Conservation (phyloP, 2,329 filamentous ascomycete species). For the Penicillium sp. region DNA sequence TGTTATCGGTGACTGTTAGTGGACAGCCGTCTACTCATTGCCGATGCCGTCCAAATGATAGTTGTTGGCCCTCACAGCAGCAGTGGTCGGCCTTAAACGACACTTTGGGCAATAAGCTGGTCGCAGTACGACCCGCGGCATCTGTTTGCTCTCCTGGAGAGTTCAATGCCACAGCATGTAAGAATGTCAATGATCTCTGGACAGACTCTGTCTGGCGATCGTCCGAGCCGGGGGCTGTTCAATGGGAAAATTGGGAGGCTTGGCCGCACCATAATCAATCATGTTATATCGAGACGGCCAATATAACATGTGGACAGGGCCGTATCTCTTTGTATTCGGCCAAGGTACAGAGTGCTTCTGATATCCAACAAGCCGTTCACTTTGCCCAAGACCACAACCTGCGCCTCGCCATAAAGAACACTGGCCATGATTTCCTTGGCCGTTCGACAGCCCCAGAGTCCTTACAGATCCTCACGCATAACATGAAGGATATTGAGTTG, state of each 20-base stretch:
- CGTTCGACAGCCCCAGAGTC: conserved; percentile 35
- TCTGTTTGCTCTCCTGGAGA: conserved; percentile 30
- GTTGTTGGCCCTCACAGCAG: conserved; percentile 40
- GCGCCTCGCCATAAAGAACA: conserved; percentile 37
- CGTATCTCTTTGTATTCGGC: conserved; percentile 41
- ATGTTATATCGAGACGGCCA: conserved; percentile 36
- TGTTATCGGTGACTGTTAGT: conserved; percentile 1
- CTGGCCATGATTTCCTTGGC: conserved; percentile 39
- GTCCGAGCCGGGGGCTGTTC: conserved; percentile 37
- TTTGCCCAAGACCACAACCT: conserved; percentile 38
- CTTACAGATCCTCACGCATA: conserved; percentile 37
- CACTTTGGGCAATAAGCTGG: conserved; percentile 38
- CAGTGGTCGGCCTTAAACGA: conserved; percentile 41
- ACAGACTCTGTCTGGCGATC: conserved; percentile 38
- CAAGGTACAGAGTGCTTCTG: conserved; percentile 28
- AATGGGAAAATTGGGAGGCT: conserved; percentile 43
- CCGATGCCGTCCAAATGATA: conserved; percentile 30
- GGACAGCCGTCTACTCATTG: conserved; percentile 12
- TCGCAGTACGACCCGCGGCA: conserved; percentile 35
- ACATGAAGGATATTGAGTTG: conserved; percentile 30
- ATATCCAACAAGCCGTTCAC: conserved; percentile 41
- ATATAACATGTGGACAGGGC: conserved; percentile 34
- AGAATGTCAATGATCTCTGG: conserved; percentile 13
- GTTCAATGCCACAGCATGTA: conserved; percentile 17
- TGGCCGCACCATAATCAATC: conserved; percentile 37